These are phyloP conservation scores for Ophiostoma fasciatum DNA, from an alignment of 2,329 filamentous ascomycete genomes.

Conservation along the genomic window DNA sequence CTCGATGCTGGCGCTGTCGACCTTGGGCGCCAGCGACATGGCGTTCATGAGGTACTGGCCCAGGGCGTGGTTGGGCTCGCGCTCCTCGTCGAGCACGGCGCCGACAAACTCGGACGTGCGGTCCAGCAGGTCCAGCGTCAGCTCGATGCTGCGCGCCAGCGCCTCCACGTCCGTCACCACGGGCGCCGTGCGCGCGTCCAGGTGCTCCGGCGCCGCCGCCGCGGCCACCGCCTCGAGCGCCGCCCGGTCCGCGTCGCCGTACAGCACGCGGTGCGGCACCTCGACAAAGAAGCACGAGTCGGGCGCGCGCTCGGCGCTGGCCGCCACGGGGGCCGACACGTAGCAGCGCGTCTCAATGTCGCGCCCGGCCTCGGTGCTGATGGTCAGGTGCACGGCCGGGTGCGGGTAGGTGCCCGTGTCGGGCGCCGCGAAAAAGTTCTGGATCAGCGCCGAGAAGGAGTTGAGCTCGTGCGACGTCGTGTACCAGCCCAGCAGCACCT, in stretches of 20 bases:
- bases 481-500: conserved; percentile 95
- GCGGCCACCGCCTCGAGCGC: conserved; percentile 64
- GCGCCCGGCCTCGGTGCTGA: conserved; percentile 76
- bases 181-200: conserved; percentile 56
- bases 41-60: conserved; percentile 94
- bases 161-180: conserved; percentile 82
- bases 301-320: conserved; percentile 84
- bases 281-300: conserved; percentile 97
- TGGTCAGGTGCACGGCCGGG: conserved; percentile 93
- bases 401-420: conserved; percentile 95
- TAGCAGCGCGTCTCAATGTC: conserved; percentile 86
- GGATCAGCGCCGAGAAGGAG: conserved; percentile 95
- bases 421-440: conserved; percentile 97
- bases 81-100: conserved; percentile 86
- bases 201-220: conserved; percentile 51
- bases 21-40: conserved; percentile 85
- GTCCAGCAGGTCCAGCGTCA: conserved; percentile 79
- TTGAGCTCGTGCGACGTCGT: conserved; percentile 94
- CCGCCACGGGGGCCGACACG: conserved; percentile 88
- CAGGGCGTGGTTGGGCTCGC: conserved; percentile 74
- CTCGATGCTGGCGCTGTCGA: conserved; percentile 80
- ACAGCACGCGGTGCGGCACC: conserved; percentile 86
- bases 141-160: conserved; percentile 71
- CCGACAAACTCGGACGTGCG: conserved; percentile 85
- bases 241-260: conserved; percentile 47